Evolutionary conservation across 495 filamentous ascomycete species (phyloP).

Genomic region (Niebla homalea): DNA sequence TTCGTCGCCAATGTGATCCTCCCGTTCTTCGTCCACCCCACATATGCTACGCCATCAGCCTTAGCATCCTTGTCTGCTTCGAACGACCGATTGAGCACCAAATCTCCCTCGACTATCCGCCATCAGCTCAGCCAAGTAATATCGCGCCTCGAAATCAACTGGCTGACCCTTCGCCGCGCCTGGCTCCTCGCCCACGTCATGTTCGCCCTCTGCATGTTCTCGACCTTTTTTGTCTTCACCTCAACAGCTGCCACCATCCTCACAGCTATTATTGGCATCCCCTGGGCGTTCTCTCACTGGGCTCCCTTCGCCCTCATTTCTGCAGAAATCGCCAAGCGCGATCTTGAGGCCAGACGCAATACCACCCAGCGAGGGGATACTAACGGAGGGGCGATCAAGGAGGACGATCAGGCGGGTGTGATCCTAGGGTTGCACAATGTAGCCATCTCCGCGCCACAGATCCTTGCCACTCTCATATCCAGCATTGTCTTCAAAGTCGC

Average conservation of each 20-base stretch:
- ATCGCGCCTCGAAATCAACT: conserved; percentile 52
- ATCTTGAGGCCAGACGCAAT: conserved; percentile 49
- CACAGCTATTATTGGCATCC: conserved; percentile 67
- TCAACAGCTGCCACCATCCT: conserved; percentile 55
- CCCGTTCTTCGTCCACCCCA: conserved; percentile 68
- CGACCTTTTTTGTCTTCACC: conserved; percentile 61
- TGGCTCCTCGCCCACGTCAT: conserved; percentile 74
- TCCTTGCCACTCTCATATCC: conserved; percentile 69
- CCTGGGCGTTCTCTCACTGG: conserved; percentile 84
- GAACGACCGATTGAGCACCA: conserved; percentile 6
- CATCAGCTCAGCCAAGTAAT: conserved; percentile 15
- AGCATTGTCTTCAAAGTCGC: conserved; percentile 66
- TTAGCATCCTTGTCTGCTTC: conserved; percentile 8
- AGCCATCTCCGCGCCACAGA: conserved; percentile 74
- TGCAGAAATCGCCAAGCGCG: conserved; percentile 68
- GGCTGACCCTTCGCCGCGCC: conserved; percentile 70
- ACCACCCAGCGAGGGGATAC: conserved; percentile 15
- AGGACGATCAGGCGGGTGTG: conserved; percentile 71
- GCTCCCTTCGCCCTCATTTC: conserved; percentile 86
- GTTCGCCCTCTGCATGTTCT: conserved; percentile 65
- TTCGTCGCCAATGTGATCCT: conserved; percentile 67
- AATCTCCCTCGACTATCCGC: conserved; percentile 3
- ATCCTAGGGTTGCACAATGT: conserved; percentile 89
- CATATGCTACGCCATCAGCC: conserved; percentile 32
- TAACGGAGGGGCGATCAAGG: conserved; percentile 15